Evolutionary conservation across 1,139 yeast genomes (phyloP).

Genomic region (Pneumocystis carinii): DNA sequence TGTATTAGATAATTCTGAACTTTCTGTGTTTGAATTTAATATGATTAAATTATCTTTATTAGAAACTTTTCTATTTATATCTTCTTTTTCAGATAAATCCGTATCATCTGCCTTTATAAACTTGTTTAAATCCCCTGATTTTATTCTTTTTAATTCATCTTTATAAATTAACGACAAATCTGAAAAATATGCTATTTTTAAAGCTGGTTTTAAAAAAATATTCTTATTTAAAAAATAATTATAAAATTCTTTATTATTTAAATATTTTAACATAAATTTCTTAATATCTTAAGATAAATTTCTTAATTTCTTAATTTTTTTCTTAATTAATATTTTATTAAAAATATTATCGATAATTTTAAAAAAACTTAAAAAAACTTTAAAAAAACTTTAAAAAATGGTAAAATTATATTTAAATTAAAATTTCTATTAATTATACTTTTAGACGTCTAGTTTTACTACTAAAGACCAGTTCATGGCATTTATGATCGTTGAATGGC

Average conservation of each 20-base stretch:
- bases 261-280: neutral
- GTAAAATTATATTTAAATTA: neutral
- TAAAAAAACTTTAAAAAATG: neutral
- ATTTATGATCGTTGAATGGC: slow-evolving; percentile 56
- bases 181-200: neutral
- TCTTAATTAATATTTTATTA: too few species aligned
- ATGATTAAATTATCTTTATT: too few species aligned
- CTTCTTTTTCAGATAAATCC: neutral
- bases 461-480: slow-evolving; percentile 31
- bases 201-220: neutral
- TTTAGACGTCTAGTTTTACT: neutral
- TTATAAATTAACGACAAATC: neutral
- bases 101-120: neutral
- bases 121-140: neutral
- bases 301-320: too few species aligned
- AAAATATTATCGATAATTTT: too few species aligned
- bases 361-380: neutral
- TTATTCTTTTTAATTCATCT: neutral
- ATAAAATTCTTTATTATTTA: neutral
- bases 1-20: neutral
- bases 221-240: neutral
- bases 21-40: neutral
- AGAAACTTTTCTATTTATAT: too few species aligned
- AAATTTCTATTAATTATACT: neutral
- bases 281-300: too few species aligned